Base-by-base conservation (phyloP, 2,329 filamentous ascomycete genomes). In the Cadophora gregata region DNA sequence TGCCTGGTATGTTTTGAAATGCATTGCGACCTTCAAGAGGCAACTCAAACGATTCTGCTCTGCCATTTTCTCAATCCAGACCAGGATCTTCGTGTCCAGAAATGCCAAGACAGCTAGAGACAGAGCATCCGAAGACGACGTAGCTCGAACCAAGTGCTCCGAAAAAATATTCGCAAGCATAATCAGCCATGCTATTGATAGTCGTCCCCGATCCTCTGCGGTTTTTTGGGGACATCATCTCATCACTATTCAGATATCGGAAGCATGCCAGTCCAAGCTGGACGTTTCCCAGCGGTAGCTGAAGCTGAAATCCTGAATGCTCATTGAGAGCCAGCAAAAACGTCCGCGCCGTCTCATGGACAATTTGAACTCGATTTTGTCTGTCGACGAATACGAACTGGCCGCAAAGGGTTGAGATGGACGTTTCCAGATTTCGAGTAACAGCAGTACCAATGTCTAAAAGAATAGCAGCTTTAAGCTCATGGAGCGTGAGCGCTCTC, bases 51-150 rank as follows among this genome's bases (percentile, higher is more conserved):
- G 62, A 29, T 71, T 68, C 10, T 61, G 67, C 16, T 45, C 53
- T 3, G 72, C 74, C 8, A 77, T 56, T 10, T 59, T 62, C 53
- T 78, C 76, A 27, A 79, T 76, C 77, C 77, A 78, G 4, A 66
- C 66, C 4, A 77, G 64, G 12, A 75, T 63, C 55, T 75, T 77
- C 0, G 62, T 60, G n/a, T 66, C 70, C n/a, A 78, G 63, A 59
- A 78, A 78, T 6, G 63, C 65, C 25, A 72, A 47, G 1, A 77
- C 8, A 6, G 67, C 63, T 2, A 63, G 12, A 0, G 77, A 58
- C 24, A 76, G 31, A 27, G 74, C 67, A 42, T 75, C 61, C 12
- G 64, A 69, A 9, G 61, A 51, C 6, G 68, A 56, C 21, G 63
- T 45, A 14, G 69, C 64, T 4, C 63, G 50, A 8, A 64, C 62